These are phyloP conservation scores for Juglanconis juglandina DNA, from an alignment of 2,329 filamentous ascomycete genomes.

Conservation along the genomic window DNA sequence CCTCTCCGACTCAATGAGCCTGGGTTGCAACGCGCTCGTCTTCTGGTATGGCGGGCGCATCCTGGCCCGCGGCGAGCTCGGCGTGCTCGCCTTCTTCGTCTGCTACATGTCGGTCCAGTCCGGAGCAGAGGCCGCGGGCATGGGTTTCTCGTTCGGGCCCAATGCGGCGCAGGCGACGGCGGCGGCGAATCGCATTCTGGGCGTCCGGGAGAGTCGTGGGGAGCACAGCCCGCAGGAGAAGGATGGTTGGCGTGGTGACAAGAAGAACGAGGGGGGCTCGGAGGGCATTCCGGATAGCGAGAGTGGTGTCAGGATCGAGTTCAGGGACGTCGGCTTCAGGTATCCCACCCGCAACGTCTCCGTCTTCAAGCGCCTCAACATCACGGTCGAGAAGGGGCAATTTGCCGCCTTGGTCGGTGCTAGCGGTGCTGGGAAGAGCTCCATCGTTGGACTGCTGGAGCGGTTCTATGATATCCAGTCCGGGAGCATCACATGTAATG, in stretches of 20 bases:
- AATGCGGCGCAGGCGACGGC: slow-evolving; percentile 59
- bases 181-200: slow-evolving; percentile 58
- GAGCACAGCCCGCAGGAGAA: background rate
- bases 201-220: slow-evolving; percentile 38
- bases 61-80: slow-evolving; percentile 48
- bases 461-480: slow-evolving; percentile 67
- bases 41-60: slow-evolving; percentile 66
- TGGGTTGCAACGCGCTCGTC: slow-evolving; percentile 61
- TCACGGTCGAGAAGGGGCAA: slow-evolving; percentile 65
- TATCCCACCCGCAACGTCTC: slow-evolving; percentile 56
- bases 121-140: slow-evolving; percentile 63
- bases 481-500: slow-evolving; percentile 65
- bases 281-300: slow-evolving; percentile 41
- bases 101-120: slow-evolving; percentile 66
- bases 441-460: slow-evolving; percentile 63
- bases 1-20: slow-evolving; percentile 63
- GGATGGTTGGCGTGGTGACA: background rate
- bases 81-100: slow-evolving; percentile 46
- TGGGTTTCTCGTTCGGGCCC: slow-evolving; percentile 64
- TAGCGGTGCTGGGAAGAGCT: slow-evolving; percentile 70
- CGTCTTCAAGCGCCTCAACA: slow-evolving; percentile 58
- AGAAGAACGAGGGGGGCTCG: slow-evolving; percentile 24
- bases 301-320: slow-evolving; percentile 54
- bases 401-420: slow-evolving; percentile 69
- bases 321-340: slow-evolving; percentile 55